Evolutionary conservation across 2,329 filamentous ascomycete genomes (phyloP).

Genomic region (Myriosclerotinia scirpicola): DNA sequence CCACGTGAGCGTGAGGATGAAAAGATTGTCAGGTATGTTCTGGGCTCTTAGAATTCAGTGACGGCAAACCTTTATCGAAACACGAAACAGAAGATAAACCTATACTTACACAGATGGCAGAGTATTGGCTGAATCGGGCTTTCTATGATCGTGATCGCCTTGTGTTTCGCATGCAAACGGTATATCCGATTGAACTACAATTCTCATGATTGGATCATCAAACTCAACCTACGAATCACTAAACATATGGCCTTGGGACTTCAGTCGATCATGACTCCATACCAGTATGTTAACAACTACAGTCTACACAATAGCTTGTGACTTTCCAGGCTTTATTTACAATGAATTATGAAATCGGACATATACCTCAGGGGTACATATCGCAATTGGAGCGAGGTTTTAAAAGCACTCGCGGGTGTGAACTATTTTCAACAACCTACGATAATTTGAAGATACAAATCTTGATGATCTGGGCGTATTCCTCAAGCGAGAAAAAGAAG

Average conservation of each 20-base stretch:
- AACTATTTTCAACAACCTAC: not conserved
- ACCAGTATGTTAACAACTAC: not conserved
- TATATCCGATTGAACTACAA: not conserved
- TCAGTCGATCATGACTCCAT: not conserved
- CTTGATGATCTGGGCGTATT: not conserved
- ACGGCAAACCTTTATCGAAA: constrained; percentile 13
- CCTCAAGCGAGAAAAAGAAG: constrained; percentile 9
- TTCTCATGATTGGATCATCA: not conserved
- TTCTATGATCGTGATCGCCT: constrained; percentile 47
- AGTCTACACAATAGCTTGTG: not conserved
- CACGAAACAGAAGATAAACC: constrained; percentile 27
- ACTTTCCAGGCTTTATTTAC: not conserved
- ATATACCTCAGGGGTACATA: not conserved
- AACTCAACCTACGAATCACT: not conserved
- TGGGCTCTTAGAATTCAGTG: not conserved
- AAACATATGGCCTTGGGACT: not conserved
- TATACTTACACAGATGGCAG: constrained; percentile 43
- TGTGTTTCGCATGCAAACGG: not conserved
- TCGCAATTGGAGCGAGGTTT: not conserved
- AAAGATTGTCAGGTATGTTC: constrained; percentile 84
- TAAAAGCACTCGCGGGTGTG: not conserved
- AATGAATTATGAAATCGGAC: not conserved
- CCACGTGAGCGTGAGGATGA: constrained; percentile 96
- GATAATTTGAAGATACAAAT: constrained; percentile 1
- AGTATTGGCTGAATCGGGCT: constrained; percentile 61